Evolutionary conservation across 2,329 filamentous ascomycete species (phyloP).

Genomic region (Xylariaceae sp.): DNA sequence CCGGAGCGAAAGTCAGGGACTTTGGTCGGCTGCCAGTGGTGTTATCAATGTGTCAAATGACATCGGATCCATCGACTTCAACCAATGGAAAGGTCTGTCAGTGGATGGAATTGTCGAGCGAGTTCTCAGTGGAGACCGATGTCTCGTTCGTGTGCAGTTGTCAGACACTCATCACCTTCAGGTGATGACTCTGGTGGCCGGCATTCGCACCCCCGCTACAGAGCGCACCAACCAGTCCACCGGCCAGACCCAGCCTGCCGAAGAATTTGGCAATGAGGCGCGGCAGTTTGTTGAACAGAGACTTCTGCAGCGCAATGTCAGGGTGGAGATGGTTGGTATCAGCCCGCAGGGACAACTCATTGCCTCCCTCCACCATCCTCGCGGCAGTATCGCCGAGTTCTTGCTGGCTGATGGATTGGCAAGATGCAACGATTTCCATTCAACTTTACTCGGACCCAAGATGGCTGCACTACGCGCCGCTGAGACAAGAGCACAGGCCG

Average conservation of each 20-base stretch:
- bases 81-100: constrained; percentile 77
- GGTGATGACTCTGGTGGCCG: constrained; percentile 82
- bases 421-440: constrained; percentile 92
- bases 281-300: constrained; percentile 81
- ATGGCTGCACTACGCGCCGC: constrained; percentile 83
- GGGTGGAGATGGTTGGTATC: constrained; percentile 75
- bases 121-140: constrained; percentile 83
- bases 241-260: constrained; percentile 74
- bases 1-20: constrained; percentile 69
- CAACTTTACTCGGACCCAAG: constrained; percentile 79
- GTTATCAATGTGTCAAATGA: constrained; percentile 77
- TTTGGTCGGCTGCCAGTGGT: constrained; percentile 65
- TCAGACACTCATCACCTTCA: constrained; percentile 81
- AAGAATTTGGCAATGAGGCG: constrained; percentile 86
- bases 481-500: constrained; percentile 76
- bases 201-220: constrained; percentile 83
- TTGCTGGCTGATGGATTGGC: constrained; percentile 84
- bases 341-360: constrained; percentile 92
- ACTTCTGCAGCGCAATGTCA: constrained; percentile 78
- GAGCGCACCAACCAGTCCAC: constrained; percentile 69
- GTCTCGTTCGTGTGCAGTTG: constrained; percentile 76
- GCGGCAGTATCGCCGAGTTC: constrained; percentile 89
- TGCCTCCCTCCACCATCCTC: constrained; percentile 78
- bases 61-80: constrained; percentile 71
- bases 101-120: constrained; percentile 85